A percentile compares a stretch with the other conserved stretches of the same genome.
These are phyloP conservation scores for Claviceps spartinae DNA, from an alignment of 2,329 filamentous ascomycete species.

Conservation along the genomic window DNA sequence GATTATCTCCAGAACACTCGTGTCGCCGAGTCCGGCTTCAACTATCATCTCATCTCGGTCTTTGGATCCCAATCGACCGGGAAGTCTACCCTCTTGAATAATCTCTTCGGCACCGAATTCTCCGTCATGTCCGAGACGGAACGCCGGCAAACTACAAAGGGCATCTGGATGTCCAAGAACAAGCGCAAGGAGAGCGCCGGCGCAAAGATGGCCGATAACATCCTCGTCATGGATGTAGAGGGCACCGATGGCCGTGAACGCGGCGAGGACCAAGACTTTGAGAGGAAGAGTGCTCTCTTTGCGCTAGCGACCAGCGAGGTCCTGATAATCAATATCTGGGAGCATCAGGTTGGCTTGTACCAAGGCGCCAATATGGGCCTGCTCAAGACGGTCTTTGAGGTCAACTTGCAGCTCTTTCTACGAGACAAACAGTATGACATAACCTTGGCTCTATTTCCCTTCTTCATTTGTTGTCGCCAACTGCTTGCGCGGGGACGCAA, in stretches of 20 bases:
- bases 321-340: conserved; percentile 97
- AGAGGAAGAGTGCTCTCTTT: conserved; percentile 94
- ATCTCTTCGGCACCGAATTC: conserved; percentile 90
- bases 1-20: conserved; percentile 70
- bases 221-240: conserved; percentile 98
- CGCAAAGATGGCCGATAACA: conserved; percentile 80
- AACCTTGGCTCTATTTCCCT: not conserved
- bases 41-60: conserved; percentile 97
- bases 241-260: conserved; percentile 92
- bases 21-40: conserved; percentile 83
- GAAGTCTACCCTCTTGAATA: conserved; percentile 92
- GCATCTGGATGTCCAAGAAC: conserved; percentile 99
- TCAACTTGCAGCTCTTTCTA: conserved; percentile 91
- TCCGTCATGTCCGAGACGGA: conserved; percentile 95
- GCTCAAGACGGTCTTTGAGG: conserved; percentile 96
- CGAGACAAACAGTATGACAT: conserved; percentile 75
- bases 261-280: conserved; percentile 97
- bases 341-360: conserved; percentile 95
- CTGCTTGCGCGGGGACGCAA: not conserved
- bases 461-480: not conserved
- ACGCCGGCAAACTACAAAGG: conserved; percentile 92
- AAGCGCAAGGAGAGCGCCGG: conserved; percentile 46
- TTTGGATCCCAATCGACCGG: conserved; percentile 98
- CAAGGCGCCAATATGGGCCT: conserved; percentile 98
- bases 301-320: conserved; percentile 96